These are phyloP conservation scores for Lactifluus piperatus DNA, from an alignment of 768 basidiomycete genomes.

Conservation along the genomic window DNA sequence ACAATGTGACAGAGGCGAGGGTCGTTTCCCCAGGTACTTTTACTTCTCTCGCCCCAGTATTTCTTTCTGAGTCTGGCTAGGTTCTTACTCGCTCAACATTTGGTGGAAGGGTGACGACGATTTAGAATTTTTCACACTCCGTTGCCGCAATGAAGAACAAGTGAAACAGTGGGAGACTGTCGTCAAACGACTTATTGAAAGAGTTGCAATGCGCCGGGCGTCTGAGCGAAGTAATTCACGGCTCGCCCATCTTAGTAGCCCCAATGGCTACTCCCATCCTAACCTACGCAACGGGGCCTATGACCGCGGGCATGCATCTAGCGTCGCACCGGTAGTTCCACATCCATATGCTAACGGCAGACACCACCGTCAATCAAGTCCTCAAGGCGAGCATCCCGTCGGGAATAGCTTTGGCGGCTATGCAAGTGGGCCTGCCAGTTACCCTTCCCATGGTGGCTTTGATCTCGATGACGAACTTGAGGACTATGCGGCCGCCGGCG, in stretches of 20 bases:
- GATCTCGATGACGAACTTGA: conserved; percentile 72
- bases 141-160: conserved; percentile 88
- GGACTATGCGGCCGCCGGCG: conserved; percentile 52
- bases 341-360: conserved; percentile 22
- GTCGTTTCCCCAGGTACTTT: conserved; percentile 49
- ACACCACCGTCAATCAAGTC: conserved; percentile 14
- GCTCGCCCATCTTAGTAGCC: conserved; percentile 35
- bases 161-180: conserved; percentile 87
- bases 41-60: conserved; percentile 1
- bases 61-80: conserved; percentile 23
- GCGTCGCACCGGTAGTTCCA: conserved; percentile 23
- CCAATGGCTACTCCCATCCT: conserved; percentile 36
- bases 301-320: conserved; percentile 14
- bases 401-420: conserved; percentile 26
- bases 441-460: conserved; percentile 59
- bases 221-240: conserved; percentile 56
- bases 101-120: conserved; percentile 95
- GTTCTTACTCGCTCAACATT: conserved; percentile 74
- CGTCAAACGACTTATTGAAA: conserved; percentile 81
- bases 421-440: conserved; percentile 41
- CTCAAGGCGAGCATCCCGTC: conserved; percentile 16
- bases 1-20: conserved; percentile 80
- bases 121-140: conserved; percentile 88
- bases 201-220: conserved; percentile 58
- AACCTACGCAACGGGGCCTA: conserved; percentile 8